phyloP scores from a whole-genome alignment of 1,284 basidiomycete species.

The Papiliotrema fonsecae region DNA sequence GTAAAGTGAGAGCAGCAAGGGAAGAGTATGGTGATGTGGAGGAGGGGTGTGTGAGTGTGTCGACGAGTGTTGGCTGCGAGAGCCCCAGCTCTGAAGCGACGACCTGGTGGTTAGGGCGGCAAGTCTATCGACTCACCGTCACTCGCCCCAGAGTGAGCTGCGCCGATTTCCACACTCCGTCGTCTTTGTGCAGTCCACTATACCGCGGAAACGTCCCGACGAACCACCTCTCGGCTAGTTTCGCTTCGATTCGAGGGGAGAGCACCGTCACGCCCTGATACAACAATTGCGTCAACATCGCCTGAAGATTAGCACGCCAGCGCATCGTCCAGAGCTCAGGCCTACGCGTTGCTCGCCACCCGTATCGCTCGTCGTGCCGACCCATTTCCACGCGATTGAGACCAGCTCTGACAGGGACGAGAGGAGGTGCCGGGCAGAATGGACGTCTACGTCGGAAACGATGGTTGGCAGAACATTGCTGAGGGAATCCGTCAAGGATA shows the following conservation, averaged over 20 bases:
- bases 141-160: constrained; percentile 8
- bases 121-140: background rate
- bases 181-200: constrained; percentile 1
- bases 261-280: constrained; percentile 24
- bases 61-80: constrained; percentile 5
- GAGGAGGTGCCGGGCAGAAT: constrained; percentile 17
- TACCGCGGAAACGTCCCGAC: constrained; percentile 24
- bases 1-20: constrained; percentile 25
- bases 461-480: constrained; percentile 17
- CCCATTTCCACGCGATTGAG: constrained; percentile 25
- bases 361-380: constrained; percentile 17
- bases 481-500: constrained; percentile 17
- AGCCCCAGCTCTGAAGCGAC: constrained; percentile 3
- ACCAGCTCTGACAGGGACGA: constrained; percentile 12
- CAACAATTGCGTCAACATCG: constrained; percentile 27
- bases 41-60: constrained; percentile 20
- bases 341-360: constrained; percentile 36
- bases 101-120: background rate
- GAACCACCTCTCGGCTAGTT: constrained; percentile 29
- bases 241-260: constrained; percentile 19
- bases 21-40: constrained; percentile 22
- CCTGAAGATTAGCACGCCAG: constrained; percentile 9
- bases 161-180: constrained; percentile 6
- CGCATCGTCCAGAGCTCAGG: background rate
- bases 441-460: constrained; percentile 10